These are phyloP conservation scores for Acanthamoeba royreba DNA, from an alignment of 208 protist species.

Conservation along the genomic window DNA sequence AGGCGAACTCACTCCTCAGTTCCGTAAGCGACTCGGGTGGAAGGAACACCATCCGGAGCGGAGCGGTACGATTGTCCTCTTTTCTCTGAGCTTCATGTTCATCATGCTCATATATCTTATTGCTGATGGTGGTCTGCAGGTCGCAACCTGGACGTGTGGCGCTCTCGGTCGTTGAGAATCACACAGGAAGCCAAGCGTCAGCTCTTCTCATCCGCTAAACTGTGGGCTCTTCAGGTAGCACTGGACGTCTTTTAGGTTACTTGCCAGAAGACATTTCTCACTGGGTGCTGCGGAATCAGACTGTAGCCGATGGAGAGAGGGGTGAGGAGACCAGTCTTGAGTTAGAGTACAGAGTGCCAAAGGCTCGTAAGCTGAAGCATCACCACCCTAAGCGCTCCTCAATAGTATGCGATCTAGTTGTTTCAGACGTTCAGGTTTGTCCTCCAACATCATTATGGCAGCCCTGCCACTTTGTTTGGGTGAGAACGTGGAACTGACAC, in stretches of 20 bases:
- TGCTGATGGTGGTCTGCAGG: not conserved
- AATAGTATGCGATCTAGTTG: not conserved
- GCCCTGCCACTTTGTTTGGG: not conserved
- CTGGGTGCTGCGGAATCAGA: not conserved
- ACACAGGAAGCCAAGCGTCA: not conserved
- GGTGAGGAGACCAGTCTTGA: not conserved
- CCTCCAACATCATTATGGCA: not conserved
- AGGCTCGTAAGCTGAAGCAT: not conserved
- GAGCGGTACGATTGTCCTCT: not conserved
- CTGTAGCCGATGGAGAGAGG: not conserved
- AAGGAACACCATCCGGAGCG: not conserved
- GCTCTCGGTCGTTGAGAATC: not conserved
- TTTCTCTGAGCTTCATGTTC: not conserved
- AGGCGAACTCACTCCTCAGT: not conserved
- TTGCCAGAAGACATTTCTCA: not conserved
- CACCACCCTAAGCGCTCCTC: not conserved
- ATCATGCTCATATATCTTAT: not conserved
- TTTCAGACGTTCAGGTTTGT: not conserved
- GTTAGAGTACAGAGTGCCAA: not conserved
- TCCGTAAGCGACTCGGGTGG: not conserved
- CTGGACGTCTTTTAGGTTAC: too few species aligned
- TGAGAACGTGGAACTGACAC: not conserved
- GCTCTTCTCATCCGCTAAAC: not conserved
- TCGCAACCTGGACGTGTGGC: constrained; percentile 7
- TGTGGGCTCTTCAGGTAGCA: constrained; percentile 19